Base-by-base conservation (phyloP, 345 rosid genomes). In the Leavenworthia alabamica region DNA sequence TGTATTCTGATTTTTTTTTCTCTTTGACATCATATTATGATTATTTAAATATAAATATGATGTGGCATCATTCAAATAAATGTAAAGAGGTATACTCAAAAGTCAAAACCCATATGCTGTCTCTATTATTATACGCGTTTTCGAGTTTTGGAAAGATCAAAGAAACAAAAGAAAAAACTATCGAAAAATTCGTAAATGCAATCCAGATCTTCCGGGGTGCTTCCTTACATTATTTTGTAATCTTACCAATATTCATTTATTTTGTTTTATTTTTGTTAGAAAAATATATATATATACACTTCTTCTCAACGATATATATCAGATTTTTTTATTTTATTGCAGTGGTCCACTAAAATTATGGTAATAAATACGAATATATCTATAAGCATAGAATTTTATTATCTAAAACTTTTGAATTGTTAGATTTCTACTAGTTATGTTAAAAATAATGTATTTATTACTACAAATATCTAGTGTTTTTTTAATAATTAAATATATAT, bases 51-150 rank as follows among this genome's bases (percentile, higher is more conserved):
- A 1, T 36, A 36, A 14, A 8, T 7, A 49, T 14, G 62, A 55
- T 56, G 64, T 56, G 33, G 36, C 19, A 35, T 32, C 11, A 51
- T 31, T 46, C 64, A 47, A 47, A 47, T 39, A 28, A 67, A 36
- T 14, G 58, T 20, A 49, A 28, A 5, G 35, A 41, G 13, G 31
- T 43, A 42, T 26, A 67, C 42, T 33, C 54, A 24, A 56, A 54
- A 66, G 53, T 67, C 40, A 51, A 65, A 56, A 8, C 72, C 50
- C 50, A 51, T 62, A 42, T 68, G 67, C 65, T 19, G 16, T 26
- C 14, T 52, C 55, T n/a, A 68, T 68, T 51, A 60, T 60, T 53
- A 61, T 52, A 69, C 67, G 73, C 73, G 73, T 51, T 61, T 60
- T 61, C 26, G 33, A 17, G 32, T 33, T 40, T 67, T 23, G n/a